Base-by-base conservation (phyloP, 2,329 filamentous ascomycete species). In the Dactylonectria estremocensis region DNA sequence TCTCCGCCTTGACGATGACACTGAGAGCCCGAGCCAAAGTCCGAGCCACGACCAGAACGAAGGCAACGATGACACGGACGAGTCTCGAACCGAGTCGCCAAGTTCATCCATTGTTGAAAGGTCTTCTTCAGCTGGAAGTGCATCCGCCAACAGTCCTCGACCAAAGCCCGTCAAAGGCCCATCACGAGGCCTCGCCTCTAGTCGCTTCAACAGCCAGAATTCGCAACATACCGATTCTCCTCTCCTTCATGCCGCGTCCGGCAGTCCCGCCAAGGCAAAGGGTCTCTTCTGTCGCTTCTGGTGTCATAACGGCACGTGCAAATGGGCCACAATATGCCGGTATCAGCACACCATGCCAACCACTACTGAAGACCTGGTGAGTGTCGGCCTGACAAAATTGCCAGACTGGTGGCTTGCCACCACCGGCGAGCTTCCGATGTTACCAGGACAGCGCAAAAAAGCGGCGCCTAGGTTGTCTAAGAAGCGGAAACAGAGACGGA, bases 341-440 rank as follows among this genome's bases (percentile, higher is more conserved):
- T 85, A 81, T 74, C 69, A 73, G 53, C 87, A 89, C 74, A 73
- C 72, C 65, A 87, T 88, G 85, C 87, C 86, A 3, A 73, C 72
- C 66, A 84, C 82, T 0, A 33, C 66, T 5, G 77, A 77, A 16
- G 84, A 81, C 1, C 81, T 87, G 7, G 73, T 71, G 9, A 78
- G 80, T 61, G 80, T 86, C 22, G 85, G 85, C 0, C 79, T 88
- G 10, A 56, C 45, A 9, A 77, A 79, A 66, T 78, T 81, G 56
- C 86, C 86, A 1, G 67, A 67, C 1, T 88, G 86, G 86, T 87
- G 77, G 75, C 69, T 74, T 3, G 67, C 74, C 35, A 60, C 72
- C 3, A 58, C 64, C n/a, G 70, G 71, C 10, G 40, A 65, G 61
- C 66, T 69, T 24, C 65, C 71, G 9, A 69, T 75, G 55, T 58